Evolutionary conservation across 768 basidiomycete genomes (phyloP).

Genomic region (Floccularia luteovirens): DNA sequence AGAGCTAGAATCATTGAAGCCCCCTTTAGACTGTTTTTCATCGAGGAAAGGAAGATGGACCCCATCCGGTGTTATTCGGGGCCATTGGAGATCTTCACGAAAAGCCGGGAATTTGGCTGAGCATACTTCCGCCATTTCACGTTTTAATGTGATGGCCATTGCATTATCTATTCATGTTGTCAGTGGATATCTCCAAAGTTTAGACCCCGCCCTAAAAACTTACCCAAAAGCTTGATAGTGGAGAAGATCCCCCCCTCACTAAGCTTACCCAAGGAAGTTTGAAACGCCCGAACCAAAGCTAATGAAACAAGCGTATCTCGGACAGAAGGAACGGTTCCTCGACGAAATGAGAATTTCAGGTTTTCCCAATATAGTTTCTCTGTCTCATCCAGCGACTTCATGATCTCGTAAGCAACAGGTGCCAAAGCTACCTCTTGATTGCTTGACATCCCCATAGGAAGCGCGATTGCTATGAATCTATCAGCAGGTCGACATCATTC

Average conservation of each 20-base stretch:
- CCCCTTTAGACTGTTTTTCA: constrained; percentile 10
- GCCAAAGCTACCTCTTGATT: constrained; percentile 27
- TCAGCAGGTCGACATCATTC: neutral
- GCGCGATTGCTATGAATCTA: constrained; percentile 56
- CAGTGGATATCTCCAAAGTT: neutral
- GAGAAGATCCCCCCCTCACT: constrained; percentile 38
- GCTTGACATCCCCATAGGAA: constrained; percentile 71
- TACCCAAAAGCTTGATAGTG: constrained; percentile 63
- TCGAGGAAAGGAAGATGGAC: constrained; percentile 20
- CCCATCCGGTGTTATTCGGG: constrained; percentile 40
- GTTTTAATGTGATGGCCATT: constrained; percentile 68
- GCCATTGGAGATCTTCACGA: constrained; percentile 74
- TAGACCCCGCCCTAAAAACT: constrained; percentile 7
- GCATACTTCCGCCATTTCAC: constrained; percentile 83
- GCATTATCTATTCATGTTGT: constrained; percentile 48
- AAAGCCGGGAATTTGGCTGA: constrained; percentile 53
- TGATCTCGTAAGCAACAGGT: constrained; percentile 47
- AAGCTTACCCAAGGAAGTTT: constrained; percentile 69
- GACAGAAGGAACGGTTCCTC: constrained; percentile 63
- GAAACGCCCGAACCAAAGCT: constrained; percentile 65
- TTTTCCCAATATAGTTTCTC: constrained; percentile 66
- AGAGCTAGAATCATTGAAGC: constrained; percentile 6
- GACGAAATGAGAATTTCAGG: constrained; percentile 42
- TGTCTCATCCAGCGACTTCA: constrained; percentile 54
- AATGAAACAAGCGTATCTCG: constrained; percentile 70